These are phyloP conservation scores for Sporisorium iseilematis-ciliati DNA, from an alignment of 1,284 basidiomycete genomes.

Conservation along the genomic window DNA sequence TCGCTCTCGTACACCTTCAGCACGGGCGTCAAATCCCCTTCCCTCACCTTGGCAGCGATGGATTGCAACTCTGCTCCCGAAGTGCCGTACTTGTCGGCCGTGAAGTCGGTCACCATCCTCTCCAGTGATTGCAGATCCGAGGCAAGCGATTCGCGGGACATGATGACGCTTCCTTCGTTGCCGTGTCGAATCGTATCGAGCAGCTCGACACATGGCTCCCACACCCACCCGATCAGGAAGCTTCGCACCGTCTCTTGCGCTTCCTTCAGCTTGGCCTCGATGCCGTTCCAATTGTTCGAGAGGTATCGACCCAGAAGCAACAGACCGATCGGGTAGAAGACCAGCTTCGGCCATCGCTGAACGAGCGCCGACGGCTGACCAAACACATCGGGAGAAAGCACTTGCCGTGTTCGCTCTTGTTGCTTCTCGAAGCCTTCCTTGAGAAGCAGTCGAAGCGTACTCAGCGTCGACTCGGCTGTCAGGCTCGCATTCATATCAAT, in stretches of 20 bases:
- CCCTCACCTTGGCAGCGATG: conserved; percentile 78
- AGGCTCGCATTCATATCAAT: conserved; percentile 35
- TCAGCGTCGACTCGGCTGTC: conserved; percentile 31
- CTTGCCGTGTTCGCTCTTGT: conserved; percentile 21
- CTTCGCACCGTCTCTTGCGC: conserved; percentile 79
- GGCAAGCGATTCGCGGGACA: conserved; percentile 80
- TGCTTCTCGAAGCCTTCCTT: conserved; percentile 42
- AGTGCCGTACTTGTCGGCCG: conserved; percentile 81
- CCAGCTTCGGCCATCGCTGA: conserved; percentile 60
- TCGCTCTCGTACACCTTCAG: conserved; percentile 91
- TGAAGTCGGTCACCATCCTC: conserved; percentile 89
- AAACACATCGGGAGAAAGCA: conserved; percentile 39
- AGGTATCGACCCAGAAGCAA: conserved; percentile 42
- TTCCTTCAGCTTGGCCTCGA: conserved; percentile 73
- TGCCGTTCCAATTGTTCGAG: conserved; percentile 55
- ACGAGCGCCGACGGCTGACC: conserved; percentile 51
- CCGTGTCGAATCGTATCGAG: conserved; percentile 85
- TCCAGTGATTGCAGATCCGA: conserved; percentile 89
- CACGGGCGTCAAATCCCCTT: conserved; percentile 89
- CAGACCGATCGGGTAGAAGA: conserved; percentile 54
- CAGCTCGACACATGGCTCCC: conserved; percentile 86
- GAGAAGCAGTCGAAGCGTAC: conserved; percentile 37
- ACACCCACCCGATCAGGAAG: conserved; percentile 86
- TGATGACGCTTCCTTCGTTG: conserved; percentile 76
- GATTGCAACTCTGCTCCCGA: conserved; percentile 74